Evolutionary conservation across 345 rosid genomes (phyloP).

Genomic region (Acer yangbiense): DNA sequence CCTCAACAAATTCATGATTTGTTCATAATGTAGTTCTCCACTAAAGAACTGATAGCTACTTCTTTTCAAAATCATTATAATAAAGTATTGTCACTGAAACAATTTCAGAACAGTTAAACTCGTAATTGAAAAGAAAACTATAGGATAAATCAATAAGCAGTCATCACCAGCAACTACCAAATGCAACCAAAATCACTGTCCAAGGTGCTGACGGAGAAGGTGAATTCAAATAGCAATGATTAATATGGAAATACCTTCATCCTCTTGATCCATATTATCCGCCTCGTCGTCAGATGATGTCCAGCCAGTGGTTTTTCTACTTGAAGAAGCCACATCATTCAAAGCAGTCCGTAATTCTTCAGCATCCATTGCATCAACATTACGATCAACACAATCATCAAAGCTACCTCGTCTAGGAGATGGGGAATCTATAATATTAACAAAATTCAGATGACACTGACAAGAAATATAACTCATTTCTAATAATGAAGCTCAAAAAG

Average conservation of each 20-base stretch:
- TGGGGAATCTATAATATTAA: slow-evolving; percentile 47
- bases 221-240: slow-evolving; percentile 13
- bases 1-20: neutral
- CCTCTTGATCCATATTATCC: slow-evolving; percentile 76
- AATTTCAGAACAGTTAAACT: slow-evolving; percentile 2
- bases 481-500: neutral
- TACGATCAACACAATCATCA: slow-evolving; percentile 52
- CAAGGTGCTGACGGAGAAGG: slow-evolving; percentile 7
- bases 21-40: neutral
- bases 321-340: slow-evolving; percentile 74
- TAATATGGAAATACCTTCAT: slow-evolving; percentile 54
- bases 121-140: neutral
- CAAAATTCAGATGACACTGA: slow-evolving; percentile 20
- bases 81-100: neutral
- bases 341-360: slow-evolving; percentile 66
- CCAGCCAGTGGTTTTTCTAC: slow-evolving; percentile 62
- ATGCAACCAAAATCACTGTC: neutral
- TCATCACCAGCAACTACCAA: slow-evolving; percentile 9
- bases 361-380: slow-evolving; percentile 62
- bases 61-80: neutral
- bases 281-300: slow-evolving; percentile 88
- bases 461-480: neutral
- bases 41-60: neutral
- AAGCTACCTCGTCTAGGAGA: slow-evolving; percentile 64
- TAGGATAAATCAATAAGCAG: neutral